Evolutionary conservation across 208 protist species (phyloP), one percentile per base, ranked within the genome.

Genomic region (Jaenimonas drosophilae): DNA sequence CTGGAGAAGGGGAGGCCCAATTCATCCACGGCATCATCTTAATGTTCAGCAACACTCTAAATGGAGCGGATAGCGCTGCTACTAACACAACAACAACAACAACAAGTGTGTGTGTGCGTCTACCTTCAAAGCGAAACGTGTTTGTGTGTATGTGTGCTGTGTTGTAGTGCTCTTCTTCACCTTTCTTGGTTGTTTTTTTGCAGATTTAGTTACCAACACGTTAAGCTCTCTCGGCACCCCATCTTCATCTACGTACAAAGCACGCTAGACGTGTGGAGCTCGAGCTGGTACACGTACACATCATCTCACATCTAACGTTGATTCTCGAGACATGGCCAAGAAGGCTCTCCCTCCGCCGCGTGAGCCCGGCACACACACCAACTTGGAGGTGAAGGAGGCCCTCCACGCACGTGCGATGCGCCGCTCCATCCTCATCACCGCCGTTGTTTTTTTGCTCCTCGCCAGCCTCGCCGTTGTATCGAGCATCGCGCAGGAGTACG

Each of bases 371-470:
- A 79, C 66, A 14, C 69, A 86, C 66, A 81, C 63, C 5, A 83
- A 83, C 43, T 51, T 59, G 7, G 74, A 84, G 60, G 67, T 90
- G 36, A 79, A 76, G 39, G 71, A 78, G 52, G 63, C 72, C 11
- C 67, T 87, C 24, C 66, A 81, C 39, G 66, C 73, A 7, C 69
- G 76, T 21, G 76, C 74, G 1, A 41, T 69, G 41, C 76, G 67
- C 25, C 62, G 81, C 47, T 76, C 64, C 20, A 66, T 84, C 17
- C 43, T 82, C 33, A 57, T 84, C 24, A 56, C 71, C 20, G 66
- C 71, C 7, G 49, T 83, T n/a, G 64, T 84, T n/a, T 70, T 86
- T 44, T 45, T 90, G 9, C 57, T 86, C 2, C 34, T 90, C 0
- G 68, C 70, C 0, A 66, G 51, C 20, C 64, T 87, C 21, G 59